Evolutionary conservation across 2,329 filamentous ascomycete species (phyloP), one percentile per base, ranked within the genome.

Genomic region (Aspergillus sp.): DNA sequence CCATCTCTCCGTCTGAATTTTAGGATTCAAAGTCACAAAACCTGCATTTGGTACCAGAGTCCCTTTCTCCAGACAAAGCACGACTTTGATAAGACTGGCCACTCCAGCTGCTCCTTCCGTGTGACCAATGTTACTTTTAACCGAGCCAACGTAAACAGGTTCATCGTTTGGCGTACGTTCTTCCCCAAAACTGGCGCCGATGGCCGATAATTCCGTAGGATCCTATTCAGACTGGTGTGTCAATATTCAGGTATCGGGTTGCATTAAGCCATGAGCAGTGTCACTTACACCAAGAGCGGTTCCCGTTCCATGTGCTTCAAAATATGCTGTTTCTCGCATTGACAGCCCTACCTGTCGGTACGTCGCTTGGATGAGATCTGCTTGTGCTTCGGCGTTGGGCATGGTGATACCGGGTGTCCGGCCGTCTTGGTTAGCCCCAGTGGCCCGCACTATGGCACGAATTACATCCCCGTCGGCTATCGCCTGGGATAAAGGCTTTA

Each of bases 91-190:
- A 9, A 84, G 56, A 9, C 80, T 80, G 0, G 82, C 81, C 15
- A 85, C 67, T 0, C 82, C 83, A 3, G 81, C 81, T 1, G 79
- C 76, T 8, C 80, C 80, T 66, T 85, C 83, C 0, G 79, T 79
- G 63, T 85, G 82, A 19, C 83, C 83, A 10, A 74, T 58, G n/a
- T 74, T 70, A n/a, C 66, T 69, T 53, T 75, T 75, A 36, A 74
- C 66, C 0, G 68, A 69, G 9, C 72, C 73, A 4, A 74, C 64
- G 36, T 65, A 68, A 15, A 70, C 25, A 2, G 65, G 63, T 52
- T 65, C 63, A 30, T 67, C 62, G 8, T 23, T 59, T 1, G 59
- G n/a, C 9, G 52, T 55, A 30, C 63, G 62, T 13, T 52, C 60
- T 6, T 60, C 54, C 9, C 55, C 70, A 25, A 65, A 15, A 0